Base-by-base conservation (phyloP, 2,329 filamentous ascomycete genomes). In the Mycosphaerella sp. region DNA sequence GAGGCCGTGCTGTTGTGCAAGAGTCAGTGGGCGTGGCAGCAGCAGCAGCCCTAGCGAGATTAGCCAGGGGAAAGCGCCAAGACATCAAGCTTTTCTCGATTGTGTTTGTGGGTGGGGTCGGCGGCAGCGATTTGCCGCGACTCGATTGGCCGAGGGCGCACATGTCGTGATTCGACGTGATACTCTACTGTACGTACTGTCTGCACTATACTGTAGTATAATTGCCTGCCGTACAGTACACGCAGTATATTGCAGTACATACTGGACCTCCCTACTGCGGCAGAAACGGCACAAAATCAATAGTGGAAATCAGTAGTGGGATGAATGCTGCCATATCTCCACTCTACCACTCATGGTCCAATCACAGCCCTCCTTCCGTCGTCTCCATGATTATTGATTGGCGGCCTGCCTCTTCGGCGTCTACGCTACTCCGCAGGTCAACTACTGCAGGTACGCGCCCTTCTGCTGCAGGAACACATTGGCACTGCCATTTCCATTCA, bases 1-100 rank as follows among this genome's bases (percentile, higher is more conserved):
- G 21, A 9, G 40, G 36, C 44, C 45, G 13, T 8, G n/a, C n/a
- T n/a, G n/a, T n/a, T n/a, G n/a, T n/a, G 17, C 9, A n/a, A 34
- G 45, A 48, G 45, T 48, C 45, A 48, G 45, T 37, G 45, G 18
- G 18, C 27, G 32, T 14, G 32, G 21, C 32, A 34, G 21, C n/a
- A 34, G 34, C 27, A 34, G 36, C n/a, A 34, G 21, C n/a, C 44
- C 44, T 37, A 34, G 36, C n/a, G 34, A 21, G 44, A 47, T 47
- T 28, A 16, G 17, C 44, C 44, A 47, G 36, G 45, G 32, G 27
- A 32, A 14, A 21, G 13, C 44, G 35, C 21, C n/a, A 40, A 30
- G 34, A 16, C 12, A 16, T 12, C 17, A 41, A 47, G 32, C 44
- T 47, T 36, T 41, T n/a, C 16, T 36, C 16, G 34, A n/a, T n/a